These are phyloP conservation scores for Fusarium tricinctum DNA, from an alignment of 2,329 filamentous ascomycete species.

Conservation along the genomic window DNA sequence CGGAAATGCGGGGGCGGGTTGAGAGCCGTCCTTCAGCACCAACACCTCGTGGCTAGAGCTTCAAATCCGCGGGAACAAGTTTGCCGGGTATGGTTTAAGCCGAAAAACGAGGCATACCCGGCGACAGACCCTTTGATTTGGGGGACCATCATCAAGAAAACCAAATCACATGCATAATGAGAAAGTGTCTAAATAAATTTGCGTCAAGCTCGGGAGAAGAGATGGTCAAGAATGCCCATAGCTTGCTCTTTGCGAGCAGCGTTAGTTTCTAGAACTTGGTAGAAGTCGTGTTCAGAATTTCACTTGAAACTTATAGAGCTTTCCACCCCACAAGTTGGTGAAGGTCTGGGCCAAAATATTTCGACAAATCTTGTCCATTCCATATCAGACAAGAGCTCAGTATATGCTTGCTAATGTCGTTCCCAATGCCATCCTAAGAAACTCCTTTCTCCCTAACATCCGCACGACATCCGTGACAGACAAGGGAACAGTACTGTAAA, in stretches of 20 bases:
- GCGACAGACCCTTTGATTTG: not conserved
- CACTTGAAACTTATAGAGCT: not conserved
- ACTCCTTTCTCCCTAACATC: constrained; percentile 13
- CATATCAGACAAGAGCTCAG: not conserved
- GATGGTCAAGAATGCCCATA: too few species aligned
- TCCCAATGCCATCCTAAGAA: not conserved
- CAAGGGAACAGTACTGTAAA: constrained; percentile 15
- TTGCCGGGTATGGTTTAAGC: constrained; percentile 17
- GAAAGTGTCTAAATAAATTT: not conserved
- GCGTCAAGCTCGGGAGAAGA: too few species aligned
- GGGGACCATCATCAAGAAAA: not conserved
- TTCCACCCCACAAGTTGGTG: not conserved
- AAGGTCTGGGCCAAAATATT: not conserved
- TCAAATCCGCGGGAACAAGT: constrained; percentile 15
- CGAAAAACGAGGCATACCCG: not conserved
- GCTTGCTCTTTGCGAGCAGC: too few species aligned
- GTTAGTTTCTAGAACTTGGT: too few species aligned
- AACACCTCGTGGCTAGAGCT: not conserved
- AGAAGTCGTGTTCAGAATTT: not conserved
- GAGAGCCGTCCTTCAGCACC: constrained; percentile 11
- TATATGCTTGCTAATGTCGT: constrained; percentile 10
- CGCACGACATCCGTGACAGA: constrained; percentile 5
- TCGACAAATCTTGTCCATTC: not conserved
- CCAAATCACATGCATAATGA: not conserved
- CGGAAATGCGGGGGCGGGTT: constrained; percentile 47